These are phyloP conservation scores for Naganishia albida DNA, from an alignment of 1,284 basidiomycete genomes.

Conservation along the genomic window DNA sequence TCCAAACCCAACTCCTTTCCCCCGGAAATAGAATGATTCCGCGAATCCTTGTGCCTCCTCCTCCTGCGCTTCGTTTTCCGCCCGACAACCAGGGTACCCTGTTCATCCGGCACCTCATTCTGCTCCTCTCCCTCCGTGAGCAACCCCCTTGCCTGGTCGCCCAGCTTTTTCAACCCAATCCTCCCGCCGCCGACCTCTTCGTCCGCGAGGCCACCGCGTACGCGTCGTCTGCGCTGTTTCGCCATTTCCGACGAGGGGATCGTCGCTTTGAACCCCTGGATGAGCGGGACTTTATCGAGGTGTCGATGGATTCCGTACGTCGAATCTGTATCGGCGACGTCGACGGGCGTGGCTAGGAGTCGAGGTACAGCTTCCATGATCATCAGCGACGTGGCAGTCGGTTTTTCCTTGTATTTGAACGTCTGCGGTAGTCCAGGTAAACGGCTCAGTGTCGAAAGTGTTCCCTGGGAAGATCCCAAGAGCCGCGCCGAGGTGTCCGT, in stretches of 20 bases:
- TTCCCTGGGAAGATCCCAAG: not conserved
- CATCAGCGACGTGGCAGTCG: slow-evolving; percentile 64
- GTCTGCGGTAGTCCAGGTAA: slow-evolving; percentile 21
- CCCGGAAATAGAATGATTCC: slow-evolving; percentile 62
- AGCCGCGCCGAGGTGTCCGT: slow-evolving; percentile 61
- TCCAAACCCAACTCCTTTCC: slow-evolving; percentile 72
- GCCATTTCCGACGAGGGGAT: slow-evolving; percentile 81
- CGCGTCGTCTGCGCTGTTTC: slow-evolving; percentile 70
- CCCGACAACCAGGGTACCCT: slow-evolving; percentile 42
- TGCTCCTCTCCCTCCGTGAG: slow-evolving; percentile 61
- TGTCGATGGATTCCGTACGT: not conserved
- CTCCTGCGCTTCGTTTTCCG: slow-evolving; percentile 59
- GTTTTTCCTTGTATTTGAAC: slow-evolving; percentile 22
- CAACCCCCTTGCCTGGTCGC: slow-evolving; percentile 73
- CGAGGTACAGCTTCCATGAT: slow-evolving; percentile 30
- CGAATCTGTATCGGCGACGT: slow-evolving; percentile 9
- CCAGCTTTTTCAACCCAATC: slow-evolving; percentile 74
- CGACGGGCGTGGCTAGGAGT: slow-evolving; percentile 33
- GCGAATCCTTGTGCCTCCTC: slow-evolving; percentile 67
- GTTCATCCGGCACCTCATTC: slow-evolving; percentile 33
- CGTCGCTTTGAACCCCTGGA: slow-evolving; percentile 86
- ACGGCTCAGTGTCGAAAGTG: slow-evolving; percentile 8
- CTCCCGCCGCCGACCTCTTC: slow-evolving; percentile 63
- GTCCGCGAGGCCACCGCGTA: slow-evolving; percentile 59
- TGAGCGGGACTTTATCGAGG: slow-evolving; percentile 61